Percentiles rank a stretch among this genome's conserved stretches.
Conservation (phyloP, 352 stramenopile genomes). For the Pythium brachiatum region DNA sequence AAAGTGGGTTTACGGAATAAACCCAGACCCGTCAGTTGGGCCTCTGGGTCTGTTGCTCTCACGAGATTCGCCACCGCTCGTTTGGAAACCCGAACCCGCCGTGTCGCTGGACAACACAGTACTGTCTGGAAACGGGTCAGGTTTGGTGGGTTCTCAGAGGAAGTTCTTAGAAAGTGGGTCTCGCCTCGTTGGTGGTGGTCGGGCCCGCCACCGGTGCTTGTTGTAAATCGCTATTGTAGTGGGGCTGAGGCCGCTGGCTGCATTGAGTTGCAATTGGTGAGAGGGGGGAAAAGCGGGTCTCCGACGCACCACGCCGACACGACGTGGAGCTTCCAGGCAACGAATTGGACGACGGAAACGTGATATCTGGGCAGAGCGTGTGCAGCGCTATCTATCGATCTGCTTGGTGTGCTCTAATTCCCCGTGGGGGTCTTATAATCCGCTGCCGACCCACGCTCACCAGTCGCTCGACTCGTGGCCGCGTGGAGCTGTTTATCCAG, state of each 20-base stretch:
- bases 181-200: slow-evolving; percentile 16
- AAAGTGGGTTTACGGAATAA: neutral
- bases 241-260: slow-evolving; percentile 16
- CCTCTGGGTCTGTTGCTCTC: neutral
- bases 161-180: slow-evolving; percentile 1
- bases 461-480: neutral
- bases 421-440: neutral
- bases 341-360: neutral
- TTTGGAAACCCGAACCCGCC: slow-evolving; percentile 14
- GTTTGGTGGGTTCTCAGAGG: slow-evolving; percentile 5
- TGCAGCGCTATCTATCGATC: slow-evolving; percentile 15
- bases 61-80: neutral
- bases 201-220: slow-evolving; percentile 7
- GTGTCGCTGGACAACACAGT: neutral
- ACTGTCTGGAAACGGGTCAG: slow-evolving; percentile 3
- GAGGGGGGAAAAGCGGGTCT: slow-evolving; percentile 16
- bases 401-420: neutral
- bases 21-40: slow-evolving; percentile 2
- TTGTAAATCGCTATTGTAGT: slow-evolving; percentile 16
- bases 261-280: slow-evolving; percentile 35
- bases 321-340: neutral
- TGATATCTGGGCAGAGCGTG: slow-evolving; percentile 6
- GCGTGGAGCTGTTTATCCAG: neutral
- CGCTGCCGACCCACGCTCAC: slow-evolving; percentile 1
- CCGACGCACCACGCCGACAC: slow-evolving; percentile 4